These are phyloP conservation scores for Hypoxylon sp. DNA, from an alignment of 2,329 filamentous ascomycete species.

Conservation along the genomic window DNA sequence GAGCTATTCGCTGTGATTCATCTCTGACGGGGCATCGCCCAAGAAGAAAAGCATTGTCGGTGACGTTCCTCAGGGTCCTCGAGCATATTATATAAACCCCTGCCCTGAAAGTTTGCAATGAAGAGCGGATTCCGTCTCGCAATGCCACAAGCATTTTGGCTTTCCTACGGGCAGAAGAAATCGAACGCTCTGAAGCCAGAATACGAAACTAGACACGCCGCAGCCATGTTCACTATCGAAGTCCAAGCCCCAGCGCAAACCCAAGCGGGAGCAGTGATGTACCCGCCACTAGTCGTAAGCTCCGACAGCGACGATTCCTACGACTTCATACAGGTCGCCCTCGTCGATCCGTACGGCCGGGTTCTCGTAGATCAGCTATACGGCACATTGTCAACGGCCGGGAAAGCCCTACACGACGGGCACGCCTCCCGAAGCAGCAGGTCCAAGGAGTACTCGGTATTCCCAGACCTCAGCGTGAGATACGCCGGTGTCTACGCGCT, in stretches of 20 bases:
- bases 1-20: constrained; percentile 5
- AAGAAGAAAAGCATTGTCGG: constrained; percentile 16
- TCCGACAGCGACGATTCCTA: constrained; percentile 34
- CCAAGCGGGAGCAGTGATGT: constrained; percentile 44
- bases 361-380: constrained; percentile 39
- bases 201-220: constrained; percentile 16
- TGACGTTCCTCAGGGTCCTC: constrained; percentile 22
- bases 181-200: constrained; percentile 1
- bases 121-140: neutral
- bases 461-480: constrained; percentile 43
- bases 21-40: constrained; percentile 5
- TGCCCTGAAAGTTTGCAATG: constrained; percentile 5
- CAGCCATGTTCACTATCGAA: constrained; percentile 43
- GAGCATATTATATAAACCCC: constrained; percentile 31
- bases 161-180: constrained; percentile 19
- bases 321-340: constrained; percentile 44
- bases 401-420: constrained; percentile 30
- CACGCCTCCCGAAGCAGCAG: constrained; percentile 31
- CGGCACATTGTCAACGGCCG: constrained; percentile 41
- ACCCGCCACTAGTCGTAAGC: constrained; percentile 47
- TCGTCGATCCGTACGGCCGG: constrained; percentile 44
- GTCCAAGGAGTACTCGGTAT: constrained; percentile 41
- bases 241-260: constrained; percentile 46
- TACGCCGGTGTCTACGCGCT: constrained; percentile 43
- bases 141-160: constrained; percentile 10